These are phyloP conservation scores for Paecilomyces formosus DNA, from an alignment of 2,329 filamentous ascomycete genomes.

Conservation along the genomic window DNA sequence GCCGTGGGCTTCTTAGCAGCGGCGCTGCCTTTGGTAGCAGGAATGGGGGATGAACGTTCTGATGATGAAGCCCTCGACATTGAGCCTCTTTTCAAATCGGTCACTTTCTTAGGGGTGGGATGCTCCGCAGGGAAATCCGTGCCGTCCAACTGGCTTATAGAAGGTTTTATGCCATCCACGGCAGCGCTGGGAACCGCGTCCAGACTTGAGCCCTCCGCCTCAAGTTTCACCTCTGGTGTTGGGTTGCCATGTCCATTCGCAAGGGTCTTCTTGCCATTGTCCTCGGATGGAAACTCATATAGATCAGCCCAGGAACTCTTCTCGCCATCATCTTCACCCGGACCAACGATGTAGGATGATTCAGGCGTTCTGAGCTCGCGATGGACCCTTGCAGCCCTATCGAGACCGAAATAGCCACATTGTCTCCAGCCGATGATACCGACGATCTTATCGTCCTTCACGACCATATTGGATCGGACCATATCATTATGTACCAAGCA, in stretches of 20 bases:
- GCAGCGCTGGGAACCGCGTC: slow-evolving; percentile 24
- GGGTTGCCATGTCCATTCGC: slow-evolving; percentile 10
- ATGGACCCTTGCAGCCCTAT: slow-evolving; percentile 26
- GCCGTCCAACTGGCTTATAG: slow-evolving; percentile 18
- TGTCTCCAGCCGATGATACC: slow-evolving; percentile 33
- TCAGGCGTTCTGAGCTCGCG: slow-evolving; percentile 20
- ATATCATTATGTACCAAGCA: slow-evolving; percentile 31
- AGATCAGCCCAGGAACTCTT: slow-evolving; percentile 26
- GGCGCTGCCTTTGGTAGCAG: slow-evolving; percentile 25
- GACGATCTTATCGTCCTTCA: slow-evolving; percentile 28
- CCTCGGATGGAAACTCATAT: slow-evolving; percentile 20
- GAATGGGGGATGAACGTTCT: slow-evolving; percentile 30
- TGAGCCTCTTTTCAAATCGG: slow-evolving; percentile 29
- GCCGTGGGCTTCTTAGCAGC: slow-evolving; percentile 26
- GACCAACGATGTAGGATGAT: slow-evolving; percentile 6
- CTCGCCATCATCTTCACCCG: slow-evolving; percentile 9
- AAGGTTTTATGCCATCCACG: slow-evolving; percentile 15
- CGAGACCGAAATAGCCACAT: slow-evolving; percentile 31
- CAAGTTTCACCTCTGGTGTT: slow-evolving; percentile 26
- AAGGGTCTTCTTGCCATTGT: slow-evolving; percentile 7
- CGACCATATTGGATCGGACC: slow-evolving; percentile 28
- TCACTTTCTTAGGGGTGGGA: slow-evolving; percentile 32
- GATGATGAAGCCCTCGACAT: slow-evolving; percentile 31
- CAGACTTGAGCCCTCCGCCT: slow-evolving; percentile 20
- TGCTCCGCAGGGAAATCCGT: slow-evolving; percentile 15